These are phyloP conservation scores for Penicillium sp. DNA, from an alignment of 2,329 filamentous ascomycete genomes.

Conservation along the genomic window DNA sequence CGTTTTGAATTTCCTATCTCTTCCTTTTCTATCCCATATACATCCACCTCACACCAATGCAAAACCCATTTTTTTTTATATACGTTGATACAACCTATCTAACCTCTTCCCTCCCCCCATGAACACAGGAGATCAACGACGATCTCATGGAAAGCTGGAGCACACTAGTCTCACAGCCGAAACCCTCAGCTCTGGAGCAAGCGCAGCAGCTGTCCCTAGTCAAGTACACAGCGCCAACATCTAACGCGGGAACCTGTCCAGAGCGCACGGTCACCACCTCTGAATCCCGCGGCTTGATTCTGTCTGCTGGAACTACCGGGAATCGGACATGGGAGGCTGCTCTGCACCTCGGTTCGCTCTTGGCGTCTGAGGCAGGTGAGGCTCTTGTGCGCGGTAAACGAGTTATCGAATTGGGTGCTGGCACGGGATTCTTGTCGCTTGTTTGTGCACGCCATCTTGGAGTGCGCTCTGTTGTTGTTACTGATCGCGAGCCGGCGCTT, in stretches of 20 bases:
- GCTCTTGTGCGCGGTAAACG: constrained; percentile 51
- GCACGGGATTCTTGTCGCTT: constrained; percentile 65
- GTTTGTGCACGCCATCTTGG: constrained; percentile 60
- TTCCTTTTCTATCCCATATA: constrained; percentile 11
- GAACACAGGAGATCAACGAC: constrained; percentile 73
- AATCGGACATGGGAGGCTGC: constrained; percentile 70
- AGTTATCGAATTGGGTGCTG: constrained; percentile 64
- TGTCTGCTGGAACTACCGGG: constrained; percentile 61
- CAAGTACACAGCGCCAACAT: constrained; percentile 58
- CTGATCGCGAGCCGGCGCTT: constrained; percentile 57
- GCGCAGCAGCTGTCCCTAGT: constrained; percentile 73
- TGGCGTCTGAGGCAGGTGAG: constrained; percentile 49
- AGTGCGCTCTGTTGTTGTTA: constrained; percentile 55
- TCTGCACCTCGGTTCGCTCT: constrained; percentile 61
- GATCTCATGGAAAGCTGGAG: constrained; percentile 70
- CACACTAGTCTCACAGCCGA: constrained; percentile 60
- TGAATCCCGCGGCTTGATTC: constrained; percentile 56
- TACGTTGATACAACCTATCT: not conserved
- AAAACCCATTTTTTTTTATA: not conserved
- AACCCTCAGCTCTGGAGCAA: constrained; percentile 62
- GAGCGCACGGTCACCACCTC: constrained; percentile 39
- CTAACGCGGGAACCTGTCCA: not conserved
- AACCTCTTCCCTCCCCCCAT: constrained; percentile 1
- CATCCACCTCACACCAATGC: constrained; percentile 9
- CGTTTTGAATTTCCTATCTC: not conserved